Conservation (phyloP, 768 basidiomycete species). For the Lyophyllum semitale region DNA sequence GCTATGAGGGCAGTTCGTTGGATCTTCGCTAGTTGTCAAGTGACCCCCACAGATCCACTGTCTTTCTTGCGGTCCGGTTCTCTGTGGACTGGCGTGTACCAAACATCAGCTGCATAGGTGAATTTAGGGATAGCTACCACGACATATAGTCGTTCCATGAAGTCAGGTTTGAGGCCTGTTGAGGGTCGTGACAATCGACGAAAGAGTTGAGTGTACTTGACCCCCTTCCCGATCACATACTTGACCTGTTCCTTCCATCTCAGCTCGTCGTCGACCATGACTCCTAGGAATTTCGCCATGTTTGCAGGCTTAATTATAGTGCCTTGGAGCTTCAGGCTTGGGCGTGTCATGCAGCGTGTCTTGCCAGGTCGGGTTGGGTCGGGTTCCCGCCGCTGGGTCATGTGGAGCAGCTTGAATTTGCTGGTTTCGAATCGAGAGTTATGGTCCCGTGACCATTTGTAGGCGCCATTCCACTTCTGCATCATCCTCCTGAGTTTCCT, state of each 20-base stretch:
- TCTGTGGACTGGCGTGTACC: too few relatives aligned
- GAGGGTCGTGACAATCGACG: not conserved
- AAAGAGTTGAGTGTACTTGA: too few relatives aligned
- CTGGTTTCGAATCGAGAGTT: not conserved
- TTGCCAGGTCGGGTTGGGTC: not conserved
- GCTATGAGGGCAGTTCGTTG: constrained; percentile 21
- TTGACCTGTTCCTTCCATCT: constrained; percentile 4
- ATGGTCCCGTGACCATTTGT: too few relatives aligned
- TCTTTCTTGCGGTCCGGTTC: not conserved
- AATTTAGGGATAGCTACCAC: constrained; percentile 24
- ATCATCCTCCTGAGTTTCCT: too few relatives aligned
- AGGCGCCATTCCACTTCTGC: too few relatives aligned
- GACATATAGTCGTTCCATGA: constrained; percentile 23
- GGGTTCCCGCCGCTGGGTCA: not conserved
- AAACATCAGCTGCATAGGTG: too few relatives aligned
- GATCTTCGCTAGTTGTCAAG: too few relatives aligned
- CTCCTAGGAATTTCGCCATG: constrained; percentile 28
- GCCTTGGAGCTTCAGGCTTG: not conserved
- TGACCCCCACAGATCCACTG: too few relatives aligned
- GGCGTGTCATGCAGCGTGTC: not conserved
- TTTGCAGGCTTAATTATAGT: constrained; percentile 9
- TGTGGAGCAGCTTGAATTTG: not conserved
- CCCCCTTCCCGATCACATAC: too few relatives aligned
- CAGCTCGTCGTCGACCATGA: constrained; percentile 21
- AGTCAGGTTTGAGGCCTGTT: constrained; percentile 3